Base-by-base conservation (phyloP, 2,329 filamentous ascomycete species). In the Emydomyces testavorans region DNA sequence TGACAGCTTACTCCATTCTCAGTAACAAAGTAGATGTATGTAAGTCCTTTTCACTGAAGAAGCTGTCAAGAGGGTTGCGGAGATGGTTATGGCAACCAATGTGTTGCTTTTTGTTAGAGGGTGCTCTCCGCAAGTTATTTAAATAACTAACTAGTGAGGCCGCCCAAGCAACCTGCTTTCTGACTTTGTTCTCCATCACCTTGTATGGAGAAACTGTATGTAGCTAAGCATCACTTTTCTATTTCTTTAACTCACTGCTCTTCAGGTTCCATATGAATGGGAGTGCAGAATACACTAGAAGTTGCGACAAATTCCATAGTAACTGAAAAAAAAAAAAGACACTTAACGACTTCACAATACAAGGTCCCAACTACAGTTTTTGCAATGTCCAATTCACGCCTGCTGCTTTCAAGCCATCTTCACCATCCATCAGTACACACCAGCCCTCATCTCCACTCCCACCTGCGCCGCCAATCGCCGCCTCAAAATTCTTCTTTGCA, bases 361-460 rank as follows among this genome's bases (percentile, higher is more conserved):
- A 20, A 38, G 16, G 11, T 38, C 35, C 15, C 10, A 10, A 6
- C 42, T 58, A 71, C 55, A 70, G 54, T 56, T 63, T 65, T 56
- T 71, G 67, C 46, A 58, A 62, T 20, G 62, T 63, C 65, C 68
- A 69, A 39, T 62, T 53, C 32, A 66, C 84, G 71, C 58, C 85
- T 64, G 62, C 85, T 72, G 52, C 79, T 71, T 57, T 56, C 51
- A 71, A 56, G 40, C 62, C 65, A 35, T 68, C 73, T 31, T 89
- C 84, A 0, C 87, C 87, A 64, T 94, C 85, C 8, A 93, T 85
- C 37, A 94, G 71, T 20, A 94, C 83, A 66, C 87, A 94, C 84
- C 86, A 93, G 0, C 87, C 87, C 59, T 89, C 84, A 42, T 70
- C 65, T 6, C 84, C 84, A 23, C 66, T 60, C 21, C 81, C 80